Evolutionary conservation across 208 protist species (phyloP).

Genomic region (Leishmania amazonensis): DNA sequence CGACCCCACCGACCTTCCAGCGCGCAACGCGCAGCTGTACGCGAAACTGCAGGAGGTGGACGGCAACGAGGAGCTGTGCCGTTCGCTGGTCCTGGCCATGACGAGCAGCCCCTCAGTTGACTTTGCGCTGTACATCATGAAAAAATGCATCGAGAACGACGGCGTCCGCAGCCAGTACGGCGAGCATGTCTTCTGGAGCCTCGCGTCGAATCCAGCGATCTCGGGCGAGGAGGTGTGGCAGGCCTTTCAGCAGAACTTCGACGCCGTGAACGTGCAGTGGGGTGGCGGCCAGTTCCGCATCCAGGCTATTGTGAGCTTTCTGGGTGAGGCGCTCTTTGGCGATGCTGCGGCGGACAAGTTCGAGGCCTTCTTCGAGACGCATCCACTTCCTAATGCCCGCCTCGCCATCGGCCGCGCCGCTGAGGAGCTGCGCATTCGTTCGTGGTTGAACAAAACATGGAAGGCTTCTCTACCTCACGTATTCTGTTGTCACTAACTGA

Average conservation of each 20-base stretch:
- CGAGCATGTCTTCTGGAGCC: conserved; percentile 52
- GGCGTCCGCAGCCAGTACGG: conserved; percentile 84
- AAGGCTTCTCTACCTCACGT: conserved; percentile 24
- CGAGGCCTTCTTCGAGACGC: conserved; percentile 66
- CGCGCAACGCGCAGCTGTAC: conserved; percentile 46
- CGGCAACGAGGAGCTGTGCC: conserved; percentile 74
- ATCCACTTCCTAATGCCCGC: conserved; percentile 76
- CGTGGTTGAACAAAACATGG: conserved; percentile 69
- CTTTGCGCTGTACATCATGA: conserved; percentile 62
- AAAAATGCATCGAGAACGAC: conserved; percentile 63
- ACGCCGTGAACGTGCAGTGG: conserved; percentile 81
- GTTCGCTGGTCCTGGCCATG: conserved; percentile 62
- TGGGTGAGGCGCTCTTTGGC: conserved; percentile 60
- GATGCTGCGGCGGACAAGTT: conserved; percentile 59
- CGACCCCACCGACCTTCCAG: conserved; percentile 13
- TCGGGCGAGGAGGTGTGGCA: conserved; percentile 55
- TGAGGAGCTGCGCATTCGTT: conserved; percentile 66
- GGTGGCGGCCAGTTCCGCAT: conserved; percentile 90
- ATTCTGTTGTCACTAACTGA: conserved; percentile 14
- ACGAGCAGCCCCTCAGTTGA: conserved; percentile 49
- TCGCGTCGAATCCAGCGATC: conserved; percentile 54
- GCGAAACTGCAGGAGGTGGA: conserved; percentile 52
- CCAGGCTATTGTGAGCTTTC: conserved; percentile 71
- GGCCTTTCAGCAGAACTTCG: conserved; percentile 76
- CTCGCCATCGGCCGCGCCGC: conserved; percentile 70